Evolutionary conservation across 176 grass and related monocot genomes (phyloP).

Genomic region (Dendrocalamus sinicus): DNA sequence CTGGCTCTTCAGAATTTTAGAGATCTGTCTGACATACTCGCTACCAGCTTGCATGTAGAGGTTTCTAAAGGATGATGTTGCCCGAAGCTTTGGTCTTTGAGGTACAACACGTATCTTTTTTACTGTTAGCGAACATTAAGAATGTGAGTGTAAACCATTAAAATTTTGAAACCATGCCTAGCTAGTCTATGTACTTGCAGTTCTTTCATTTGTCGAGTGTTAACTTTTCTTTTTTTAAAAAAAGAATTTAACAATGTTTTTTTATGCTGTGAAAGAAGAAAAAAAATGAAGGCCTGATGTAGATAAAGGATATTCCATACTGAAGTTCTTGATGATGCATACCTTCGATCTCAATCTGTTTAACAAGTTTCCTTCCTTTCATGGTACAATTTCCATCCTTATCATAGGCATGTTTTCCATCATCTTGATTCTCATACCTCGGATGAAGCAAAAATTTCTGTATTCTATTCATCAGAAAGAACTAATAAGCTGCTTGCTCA

Average conservation of each 20-base stretch:
- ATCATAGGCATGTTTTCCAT: slow-evolving; percentile 58
- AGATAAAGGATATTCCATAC: slow-evolving; percentile 18
- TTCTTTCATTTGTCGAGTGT: not conserved
- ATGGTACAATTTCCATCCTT: slow-evolving; percentile 66
- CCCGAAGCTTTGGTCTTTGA: slow-evolving; percentile 70
- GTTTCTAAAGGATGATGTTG: slow-evolving; percentile 71
- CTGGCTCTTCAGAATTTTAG: slow-evolving; percentile 77
- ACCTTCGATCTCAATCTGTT: slow-evolving; percentile 94
- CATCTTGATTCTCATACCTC: slow-evolving; percentile 51
- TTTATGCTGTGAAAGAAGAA: not conserved
- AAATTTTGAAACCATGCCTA: not conserved
- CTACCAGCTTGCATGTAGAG: slow-evolving; percentile 85
- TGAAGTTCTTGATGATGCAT: slow-evolving; percentile 42
- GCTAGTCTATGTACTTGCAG: slow-evolving; percentile 10
- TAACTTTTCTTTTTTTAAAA: not conserved
- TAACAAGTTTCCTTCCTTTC: slow-evolving; percentile 77
- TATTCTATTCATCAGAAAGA: slow-evolving; percentile 67
- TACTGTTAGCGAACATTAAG: slow-evolving; percentile 54
- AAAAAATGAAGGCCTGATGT: slow-evolving; percentile 8
- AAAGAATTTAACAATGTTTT: not conserved
- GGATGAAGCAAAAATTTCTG: slow-evolving; percentile 91
- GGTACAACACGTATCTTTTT: slow-evolving; percentile 78
- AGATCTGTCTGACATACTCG: slow-evolving; percentile 82
- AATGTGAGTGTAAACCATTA: slow-evolving; percentile 25
- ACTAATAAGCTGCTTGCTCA: slow-evolving; percentile 32